These are phyloP conservation scores for Hypoxylon sp. DNA, from an alignment of 2,329 filamentous ascomycete genomes.

Conservation along the genomic window DNA sequence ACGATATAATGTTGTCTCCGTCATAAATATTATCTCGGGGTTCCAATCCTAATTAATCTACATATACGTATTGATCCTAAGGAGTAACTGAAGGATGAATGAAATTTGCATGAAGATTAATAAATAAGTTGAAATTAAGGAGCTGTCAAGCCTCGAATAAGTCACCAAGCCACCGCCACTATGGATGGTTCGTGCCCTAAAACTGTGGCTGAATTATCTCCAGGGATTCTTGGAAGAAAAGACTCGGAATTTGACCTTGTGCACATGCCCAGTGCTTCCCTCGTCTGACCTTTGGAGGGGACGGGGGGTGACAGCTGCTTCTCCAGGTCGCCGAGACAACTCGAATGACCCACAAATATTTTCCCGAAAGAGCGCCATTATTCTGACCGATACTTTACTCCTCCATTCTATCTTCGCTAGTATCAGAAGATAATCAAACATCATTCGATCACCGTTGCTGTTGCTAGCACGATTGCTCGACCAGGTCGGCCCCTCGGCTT, in stretches of 20 bases:
- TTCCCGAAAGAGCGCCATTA: slow-evolving; percentile 35
- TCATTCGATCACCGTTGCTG: slow-evolving; percentile 36
- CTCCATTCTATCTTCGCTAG: slow-evolving; percentile 25
- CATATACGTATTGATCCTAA: no score
- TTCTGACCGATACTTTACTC: slow-evolving; percentile 43
- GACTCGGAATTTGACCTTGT: slow-evolving; percentile 20
- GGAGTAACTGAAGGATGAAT: no score
- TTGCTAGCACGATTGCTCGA: slow-evolving; percentile 25
- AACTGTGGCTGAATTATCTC: background rate
- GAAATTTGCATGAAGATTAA: background rate
- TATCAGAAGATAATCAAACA: slow-evolving; percentile 35
- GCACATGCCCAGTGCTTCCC: background rate
- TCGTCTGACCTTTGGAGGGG: slow-evolving; percentile 9
- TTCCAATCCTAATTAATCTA: no score
- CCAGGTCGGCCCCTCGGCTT: slow-evolving; percentile 17
- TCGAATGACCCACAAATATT: slow-evolving; percentile 30
- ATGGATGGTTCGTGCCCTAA: background rate
- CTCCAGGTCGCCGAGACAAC: slow-evolving; percentile 38
- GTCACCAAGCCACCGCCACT: background rate
- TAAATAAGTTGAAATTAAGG: background rate
- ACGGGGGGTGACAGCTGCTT: slow-evolving; percentile 20
- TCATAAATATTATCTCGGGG: no score
- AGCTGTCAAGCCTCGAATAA: background rate
- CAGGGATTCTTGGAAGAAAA: background rate
- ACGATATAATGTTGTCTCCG: no score